Evolutionary conservation across 2,329 filamentous ascomycete species (phyloP), one percentile per base, ranked within the genome.

Genomic region (Dothistroma septosporum): DNA sequence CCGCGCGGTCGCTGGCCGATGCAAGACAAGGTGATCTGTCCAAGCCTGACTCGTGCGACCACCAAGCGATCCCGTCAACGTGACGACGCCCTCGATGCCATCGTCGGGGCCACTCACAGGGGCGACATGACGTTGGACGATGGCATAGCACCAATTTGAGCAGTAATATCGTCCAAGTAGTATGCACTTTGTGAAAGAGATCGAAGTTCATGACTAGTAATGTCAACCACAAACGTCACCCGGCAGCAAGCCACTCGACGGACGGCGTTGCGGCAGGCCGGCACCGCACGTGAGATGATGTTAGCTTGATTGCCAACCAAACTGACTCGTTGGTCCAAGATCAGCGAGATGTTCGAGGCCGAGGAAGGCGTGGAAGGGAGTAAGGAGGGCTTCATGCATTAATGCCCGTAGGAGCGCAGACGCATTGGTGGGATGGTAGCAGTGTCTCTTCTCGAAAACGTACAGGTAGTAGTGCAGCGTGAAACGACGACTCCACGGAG

Each of bases 131-230:
- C 22, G 24, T 10, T 9, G 21, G 19, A 1, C 5, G 16, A 32
- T 11, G 6, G 28, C n/a, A 32, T 32, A 3, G 10, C 24, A 53
- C 22, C 31, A n/a, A 19, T 32, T 32, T 11, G 28, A 52, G 14
- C 28, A 4, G 24, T 21, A 28, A 28, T 28, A 28, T 2, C 24
- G 6, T 28, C 24, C 24, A 28, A 28, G 3, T 28, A 12, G 24
- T 32, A 56, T 48, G 54, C 54, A 48, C 21, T 56, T 56, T 56
- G 55, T 48, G 22, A 57, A 48, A 31, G 24, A 35, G 28, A 49
- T 28, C 24, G 44, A 21, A 19, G 44, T 14, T n/a, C 55, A 57
- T 57, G 55, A 57, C 55, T 57, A 50, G 55, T 46, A n/a, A 48
- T 16, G 12, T 32, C 19, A 31, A 19, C 11, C n/a, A 49, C 16